Evolutionary conservation across 345 rosid genomes (phyloP), one percentile per base, ranked within the genome.

Genomic region (Luvunga scandens): DNA sequence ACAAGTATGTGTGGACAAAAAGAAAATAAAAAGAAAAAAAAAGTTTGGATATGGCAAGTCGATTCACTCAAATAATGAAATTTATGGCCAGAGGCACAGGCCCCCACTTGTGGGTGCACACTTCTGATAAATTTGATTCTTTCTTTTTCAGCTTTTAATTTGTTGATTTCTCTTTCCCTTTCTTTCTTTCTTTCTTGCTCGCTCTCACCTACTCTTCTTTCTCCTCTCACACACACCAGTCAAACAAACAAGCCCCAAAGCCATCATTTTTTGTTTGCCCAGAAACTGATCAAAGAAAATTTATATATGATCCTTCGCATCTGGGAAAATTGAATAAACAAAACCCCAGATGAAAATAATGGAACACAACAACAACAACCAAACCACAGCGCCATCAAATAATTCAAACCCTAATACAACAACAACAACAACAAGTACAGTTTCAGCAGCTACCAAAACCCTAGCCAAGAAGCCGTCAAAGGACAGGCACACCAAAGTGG

Each of bases 401-500:
- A 45, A 45, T 45, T 45, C 50, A 45, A 33, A 57, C 33, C 22
- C 53, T 66, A 36, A 56, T 9, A 61, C 9, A 2, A 59, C 62
- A 14, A 71, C 39, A 65, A 36, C n/a, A 33, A 63, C 25, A 73
- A 75, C 61, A 28, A 61, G 30, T 27, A 13, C 66, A 5, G 36
- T 19, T 5, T 14, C 66, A 5, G 18, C 31, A 63, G 31, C 68
- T 18, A 61, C 84, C 21, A 81, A 50, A 60, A 12, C 57, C 50
- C 31, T 66, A 73, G 45, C 84, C 34, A 84, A 86, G 69, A 77
- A 81, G 56, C 86, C 91, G n/a, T 68, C 85, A 39, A 88, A 88
- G 77, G 91, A 88, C 73, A 85, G 91, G 28, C 91, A 88, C 72
- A 88, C 91, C 65, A 88, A 88, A 70, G 91, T 88, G 3, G 91